Conservation (phyloP, 1,139 yeast genomes). For the Candida mesenterica region DNA sequence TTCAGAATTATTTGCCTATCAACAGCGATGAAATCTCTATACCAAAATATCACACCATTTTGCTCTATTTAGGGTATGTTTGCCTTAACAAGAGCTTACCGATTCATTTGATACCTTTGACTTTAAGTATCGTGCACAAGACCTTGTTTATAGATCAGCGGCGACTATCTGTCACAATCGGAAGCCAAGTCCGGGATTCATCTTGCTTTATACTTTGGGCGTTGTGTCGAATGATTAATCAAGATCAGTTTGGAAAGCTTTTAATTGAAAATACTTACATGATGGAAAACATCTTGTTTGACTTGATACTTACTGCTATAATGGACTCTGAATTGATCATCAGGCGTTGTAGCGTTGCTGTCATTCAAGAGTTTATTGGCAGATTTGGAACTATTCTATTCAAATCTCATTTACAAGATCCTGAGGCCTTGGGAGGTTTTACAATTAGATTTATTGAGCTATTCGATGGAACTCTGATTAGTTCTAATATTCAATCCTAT, state of each 20-base stretch:
- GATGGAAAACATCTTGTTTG: slow-evolving; percentile 31
- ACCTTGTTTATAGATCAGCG: slow-evolving; percentile 57
- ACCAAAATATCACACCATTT: slow-evolving; percentile 35
- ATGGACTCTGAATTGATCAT: slow-evolving; percentile 75
- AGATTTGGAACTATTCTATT: slow-evolving; percentile 52
- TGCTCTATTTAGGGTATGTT: slow-evolving; percentile 37
- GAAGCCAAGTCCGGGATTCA: slow-evolving; percentile 76
- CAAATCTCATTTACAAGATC: slow-evolving; percentile 13
- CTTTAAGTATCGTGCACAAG: slow-evolving; percentile 34
- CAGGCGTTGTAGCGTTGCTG: slow-evolving; percentile 82
- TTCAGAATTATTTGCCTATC: too few species aligned
- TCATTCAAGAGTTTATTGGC: slow-evolving; percentile 82
- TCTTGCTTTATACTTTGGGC: slow-evolving; percentile 68
- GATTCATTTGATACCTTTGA: slow-evolving; percentile 18
- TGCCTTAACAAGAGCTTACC: slow-evolving; percentile 32
- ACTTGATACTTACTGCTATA: slow-evolving; percentile 52
- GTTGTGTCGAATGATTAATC: slow-evolving; percentile 27
- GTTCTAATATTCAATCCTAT: slow-evolving; percentile 25
- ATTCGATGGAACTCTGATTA: slow-evolving; percentile 25
- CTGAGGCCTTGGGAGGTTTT: slow-evolving; percentile 28
- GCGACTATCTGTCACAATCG: slow-evolving; percentile 49
- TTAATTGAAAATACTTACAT: slow-evolving; percentile 13
- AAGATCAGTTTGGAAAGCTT: slow-evolving; percentile 10
- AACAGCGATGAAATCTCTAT: slow-evolving; percentile 22
- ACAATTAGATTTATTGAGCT: slow-evolving; percentile 57